Evolutionary conservation across 495 filamentous ascomycete species (phyloP).

Genomic region (Parachaetomium inaequale): DNA sequence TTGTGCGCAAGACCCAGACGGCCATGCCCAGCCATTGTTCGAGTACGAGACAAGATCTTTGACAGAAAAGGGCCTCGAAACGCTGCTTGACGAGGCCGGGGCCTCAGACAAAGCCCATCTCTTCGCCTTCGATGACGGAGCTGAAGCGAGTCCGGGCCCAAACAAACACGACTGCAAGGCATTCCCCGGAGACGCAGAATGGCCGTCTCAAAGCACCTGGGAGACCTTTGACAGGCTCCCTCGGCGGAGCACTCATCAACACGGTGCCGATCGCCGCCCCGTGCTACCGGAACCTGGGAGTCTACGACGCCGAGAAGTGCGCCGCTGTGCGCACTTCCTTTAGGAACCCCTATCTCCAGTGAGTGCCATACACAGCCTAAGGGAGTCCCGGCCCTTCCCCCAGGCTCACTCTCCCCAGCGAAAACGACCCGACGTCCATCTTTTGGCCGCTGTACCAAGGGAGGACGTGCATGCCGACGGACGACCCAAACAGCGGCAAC

Average conservation of each 20-base stretch:
- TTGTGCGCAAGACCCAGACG: background rate
- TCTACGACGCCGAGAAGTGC: background rate
- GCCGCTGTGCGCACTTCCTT: background rate
- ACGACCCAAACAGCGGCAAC: constrained; percentile 24
- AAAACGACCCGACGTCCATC: constrained; percentile 1
- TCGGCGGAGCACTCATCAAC: background rate
- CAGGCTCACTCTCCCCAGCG: background rate
- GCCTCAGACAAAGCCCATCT: background rate
- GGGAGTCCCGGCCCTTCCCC: background rate
- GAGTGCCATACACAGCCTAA: background rate
- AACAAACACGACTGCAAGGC: background rate
- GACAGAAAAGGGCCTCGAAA: background rate
- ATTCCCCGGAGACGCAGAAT: background rate
- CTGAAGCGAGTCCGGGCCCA: background rate
- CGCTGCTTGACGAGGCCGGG: background rate
- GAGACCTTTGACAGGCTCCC: background rate
- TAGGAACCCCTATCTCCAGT: background rate
- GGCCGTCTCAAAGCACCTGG: background rate
- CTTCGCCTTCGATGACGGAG: background rate
- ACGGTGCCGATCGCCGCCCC: background rate
- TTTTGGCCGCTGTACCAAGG: constrained; percentile 26
- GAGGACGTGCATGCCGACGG: constrained; percentile 32
- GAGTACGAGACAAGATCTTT: background rate
- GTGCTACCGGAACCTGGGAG: background rate
- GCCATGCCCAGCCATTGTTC: background rate